Conservation (phyloP, 257 asterid species). For the Scutellaria barbata region DNA sequence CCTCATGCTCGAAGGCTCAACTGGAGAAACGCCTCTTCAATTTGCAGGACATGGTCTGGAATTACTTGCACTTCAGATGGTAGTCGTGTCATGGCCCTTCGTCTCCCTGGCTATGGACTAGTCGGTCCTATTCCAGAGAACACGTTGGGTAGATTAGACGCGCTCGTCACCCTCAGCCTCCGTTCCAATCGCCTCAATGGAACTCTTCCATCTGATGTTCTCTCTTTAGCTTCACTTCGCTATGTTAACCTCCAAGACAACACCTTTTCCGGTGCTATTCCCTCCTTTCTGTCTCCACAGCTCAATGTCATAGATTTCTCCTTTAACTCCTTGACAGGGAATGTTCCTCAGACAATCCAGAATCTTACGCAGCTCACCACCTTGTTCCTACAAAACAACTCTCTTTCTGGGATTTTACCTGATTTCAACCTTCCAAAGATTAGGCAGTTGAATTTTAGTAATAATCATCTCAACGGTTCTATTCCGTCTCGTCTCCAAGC, state of each 20-base stretch:
- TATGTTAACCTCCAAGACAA: conserved; percentile 66
- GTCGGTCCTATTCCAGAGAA: conserved; percentile 69
- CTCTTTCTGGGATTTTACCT: conserved; percentile 64
- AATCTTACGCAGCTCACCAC: conserved; percentile 55
- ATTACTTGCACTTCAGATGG: conserved; percentile 57
- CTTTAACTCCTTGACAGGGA: conserved; percentile 67
- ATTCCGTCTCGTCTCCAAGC: conserved; percentile 60
- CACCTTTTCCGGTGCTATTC: conserved; percentile 62
- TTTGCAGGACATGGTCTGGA: conserved; percentile 71
- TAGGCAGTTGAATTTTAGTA: conserved; percentile 57
- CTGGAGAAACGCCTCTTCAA: conserved; percentile 53
- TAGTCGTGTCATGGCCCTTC: conserved; percentile 57
- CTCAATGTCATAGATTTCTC: conserved; percentile 65
- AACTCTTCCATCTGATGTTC: conserved; percentile 63
- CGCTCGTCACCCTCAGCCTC: conserved; percentile 69
- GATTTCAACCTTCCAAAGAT: conserved; percentile 59
- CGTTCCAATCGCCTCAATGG: conserved; percentile 62
- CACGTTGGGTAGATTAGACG: conserved; percentile 65
- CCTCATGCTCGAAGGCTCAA: conserved; percentile 61
- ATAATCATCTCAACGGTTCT: conserved; percentile 64
- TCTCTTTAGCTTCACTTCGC: conserved; percentile 66
- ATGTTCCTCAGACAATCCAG: conserved; percentile 46
- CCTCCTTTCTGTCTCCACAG: conserved; percentile 52
- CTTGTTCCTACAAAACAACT: conserved; percentile 70
- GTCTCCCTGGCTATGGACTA: conserved; percentile 72